Conservation (phyloP, 2,329 filamentous ascomycete genomes). For the Verruconis gallopava region DNA sequence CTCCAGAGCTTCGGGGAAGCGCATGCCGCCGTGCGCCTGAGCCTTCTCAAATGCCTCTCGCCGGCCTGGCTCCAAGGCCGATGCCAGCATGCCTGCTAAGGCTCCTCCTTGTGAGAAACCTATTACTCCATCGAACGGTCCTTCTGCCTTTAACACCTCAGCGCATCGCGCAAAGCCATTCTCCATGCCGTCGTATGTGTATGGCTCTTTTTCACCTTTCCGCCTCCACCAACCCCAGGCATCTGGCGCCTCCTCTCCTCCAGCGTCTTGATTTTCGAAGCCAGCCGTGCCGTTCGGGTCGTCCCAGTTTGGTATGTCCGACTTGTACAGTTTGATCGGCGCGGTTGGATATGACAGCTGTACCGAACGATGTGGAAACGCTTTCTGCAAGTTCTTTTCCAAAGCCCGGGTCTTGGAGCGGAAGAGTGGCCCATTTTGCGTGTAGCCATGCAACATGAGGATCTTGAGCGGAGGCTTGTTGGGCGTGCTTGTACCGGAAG, state of each 20-base stretch:
- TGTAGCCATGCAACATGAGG: slow-evolving; percentile 56
- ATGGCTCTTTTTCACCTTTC: slow-evolving; percentile 45
- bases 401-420: slow-evolving; percentile 78
- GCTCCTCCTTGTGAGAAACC: slow-evolving; percentile 76
- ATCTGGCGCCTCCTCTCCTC: slow-evolving; percentile 44
- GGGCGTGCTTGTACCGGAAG: slow-evolving; percentile 15
- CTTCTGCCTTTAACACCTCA: slow-evolving; percentile 45
- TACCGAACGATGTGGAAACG: slow-evolving; percentile 44
- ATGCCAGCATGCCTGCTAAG: slow-evolving; percentile 57
- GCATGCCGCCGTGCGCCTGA: slow-evolving; percentile 30
- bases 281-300: slow-evolving; percentile 18
- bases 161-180: slow-evolving; percentile 53
- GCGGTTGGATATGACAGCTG: slow-evolving; percentile 35
- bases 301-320: slow-evolving; percentile 52
- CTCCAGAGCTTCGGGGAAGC: slow-evolving; percentile 39
- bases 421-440: slow-evolving; percentile 78
- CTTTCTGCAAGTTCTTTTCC: slow-evolving; percentile 65
- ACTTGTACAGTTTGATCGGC: slow-evolving; percentile 27
- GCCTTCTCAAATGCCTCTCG: slow-evolving; percentile 35
- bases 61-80: slow-evolving; percentile 49
- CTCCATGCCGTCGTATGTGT: slow-evolving; percentile 54
- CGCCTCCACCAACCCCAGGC: slow-evolving; percentile 75
- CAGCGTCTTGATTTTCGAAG: slow-evolving; percentile 17
- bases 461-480: slow-evolving; percentile 29
- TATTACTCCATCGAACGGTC: slow-evolving; percentile 62